Base-by-base conservation (phyloP, 1,139 yeast genomes). In the Wickerhamomyces sp. region DNA sequence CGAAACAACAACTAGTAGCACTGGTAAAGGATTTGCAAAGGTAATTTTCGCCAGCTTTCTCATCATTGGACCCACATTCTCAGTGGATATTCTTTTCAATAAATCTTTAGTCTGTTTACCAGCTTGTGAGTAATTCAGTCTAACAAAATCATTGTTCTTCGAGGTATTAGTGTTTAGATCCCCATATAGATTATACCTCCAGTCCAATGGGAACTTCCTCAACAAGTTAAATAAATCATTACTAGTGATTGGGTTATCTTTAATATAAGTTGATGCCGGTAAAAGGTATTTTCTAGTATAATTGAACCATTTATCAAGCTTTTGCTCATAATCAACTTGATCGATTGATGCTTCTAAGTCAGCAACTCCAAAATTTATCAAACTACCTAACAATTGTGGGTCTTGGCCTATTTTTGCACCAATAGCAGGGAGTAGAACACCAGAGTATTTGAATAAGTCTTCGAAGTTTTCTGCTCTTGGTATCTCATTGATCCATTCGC, bases 21-120 rank as follows among this genome's bases (percentile, higher is more conserved):
- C 78, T 2, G 96, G 87, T 22, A 92, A 59, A 1, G 98, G 98
- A 55, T 89, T 89, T 1, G 86, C 68, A 45, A 78, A 81, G 22
- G 90, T 76, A n/a, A 86, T 69, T 45, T 82, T 81, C 0, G 96
- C 85, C 27, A 92, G 67, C 42, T 80, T 72, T 47, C 95, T 72
- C 76, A 86, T 84, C 76, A 87, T 82, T 19, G 80, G 78, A 28
- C 75, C 71, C 3, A 86, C 83, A 48, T 88, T 90, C 46, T 87
- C 92, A 43, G 84, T 85, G n/a, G 96, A 87, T 15, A 94, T 69
- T 39, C 97, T 71, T 56, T 92, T 90, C 48, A 94, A 66, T 2
- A 84, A 74, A 52, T 81, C 83, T 55, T 84, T 89, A 2, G 96
- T 87, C 28, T 83, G 78, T 55, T 86, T 88, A 57, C 85, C 96